Evolutionary conservation across 192 early-diverging fungal genomes (phyloP), one percentile per base, ranked within the genome.

Genomic region (Backusella liffmaniae): DNA sequence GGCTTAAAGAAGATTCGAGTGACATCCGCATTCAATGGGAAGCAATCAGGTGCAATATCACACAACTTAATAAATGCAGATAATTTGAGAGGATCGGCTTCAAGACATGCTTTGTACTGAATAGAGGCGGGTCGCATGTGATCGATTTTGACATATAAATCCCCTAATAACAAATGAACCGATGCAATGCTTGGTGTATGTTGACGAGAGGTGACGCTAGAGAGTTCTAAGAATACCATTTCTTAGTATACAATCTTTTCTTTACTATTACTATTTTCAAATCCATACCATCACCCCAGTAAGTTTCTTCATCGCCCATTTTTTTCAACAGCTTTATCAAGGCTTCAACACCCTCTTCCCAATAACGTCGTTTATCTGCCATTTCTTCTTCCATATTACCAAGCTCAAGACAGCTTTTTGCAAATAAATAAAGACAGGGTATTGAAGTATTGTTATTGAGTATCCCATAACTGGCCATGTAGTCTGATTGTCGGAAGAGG

Each of bases 11-110:
- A 10, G 4, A 10, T 26, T n/a, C 44, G 10, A 23, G 73, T 66
- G 29, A 66, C 39, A 26, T 32, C 39, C 12, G 10, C 65, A 39
- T 26, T 34, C 46, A 29, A 39, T 30, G 56, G 23, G n/a, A 62
- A 62, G n/a, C 56, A 62, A 9, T 79, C 78, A 15, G 78, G 69
- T 10, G 74, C 79, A 76, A 80, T 75, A 13, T 80, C 79, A 36
- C 79, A 80, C 39, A 80, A 34, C 34, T 76, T 75, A 5, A 65
- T 72, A 67, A 67, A 76, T 37, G 74, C 79, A 1, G 79, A 53
- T 12, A 80, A 23, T 35, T 80, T 76, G 49, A 75, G 76, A 36
- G 74, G 74, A 32, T 80, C 65, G 12, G 49, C 32, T 37, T 44
- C 42, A 29, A 80, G 42, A 46, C 69, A 80, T 30, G 62, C 44